Conservation (phyloP, 306 rosid species). For the Castanea sativa region DNA sequence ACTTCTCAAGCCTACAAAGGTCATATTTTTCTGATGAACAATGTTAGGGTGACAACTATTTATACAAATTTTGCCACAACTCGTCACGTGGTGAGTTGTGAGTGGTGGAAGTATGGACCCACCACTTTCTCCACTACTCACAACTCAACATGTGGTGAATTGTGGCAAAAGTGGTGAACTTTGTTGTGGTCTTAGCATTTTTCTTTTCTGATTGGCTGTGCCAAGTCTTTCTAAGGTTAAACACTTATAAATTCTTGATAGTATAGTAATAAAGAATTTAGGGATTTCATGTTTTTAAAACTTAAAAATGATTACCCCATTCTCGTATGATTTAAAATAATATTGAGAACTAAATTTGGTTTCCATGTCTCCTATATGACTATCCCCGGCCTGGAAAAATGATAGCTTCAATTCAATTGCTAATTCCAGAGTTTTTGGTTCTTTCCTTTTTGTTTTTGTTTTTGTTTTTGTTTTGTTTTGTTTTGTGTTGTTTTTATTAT, state of each 20-base stretch:
- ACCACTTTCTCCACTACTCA: no score
- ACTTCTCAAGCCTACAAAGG: conserved; percentile 85
- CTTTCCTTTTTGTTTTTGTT: neutral
- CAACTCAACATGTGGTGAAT: no score
- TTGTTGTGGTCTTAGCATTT: no score
- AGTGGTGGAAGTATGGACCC: no score
- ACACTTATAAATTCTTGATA: neutral
- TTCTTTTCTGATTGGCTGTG: neutral
- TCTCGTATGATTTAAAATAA: neutral
- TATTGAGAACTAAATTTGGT: neutral
- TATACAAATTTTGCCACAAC: no score
- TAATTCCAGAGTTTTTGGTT: neutral
- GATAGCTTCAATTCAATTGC: neutral
- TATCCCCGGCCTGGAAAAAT: neutral
- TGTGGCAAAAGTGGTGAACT: no score
- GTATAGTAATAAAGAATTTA: neutral
- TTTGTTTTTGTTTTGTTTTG: no score
- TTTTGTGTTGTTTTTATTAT: no score
- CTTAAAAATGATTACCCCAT: neutral
- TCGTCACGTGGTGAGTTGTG: no score
- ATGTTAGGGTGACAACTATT: neutral
- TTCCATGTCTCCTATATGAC: neutral
- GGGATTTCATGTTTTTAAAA: neutral
- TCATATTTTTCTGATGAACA: conserved; percentile 14
- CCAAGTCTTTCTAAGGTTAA: neutral